Conservation (phyloP, 176 grass and related monocot species). For the Zoysia pacifica region DNA sequence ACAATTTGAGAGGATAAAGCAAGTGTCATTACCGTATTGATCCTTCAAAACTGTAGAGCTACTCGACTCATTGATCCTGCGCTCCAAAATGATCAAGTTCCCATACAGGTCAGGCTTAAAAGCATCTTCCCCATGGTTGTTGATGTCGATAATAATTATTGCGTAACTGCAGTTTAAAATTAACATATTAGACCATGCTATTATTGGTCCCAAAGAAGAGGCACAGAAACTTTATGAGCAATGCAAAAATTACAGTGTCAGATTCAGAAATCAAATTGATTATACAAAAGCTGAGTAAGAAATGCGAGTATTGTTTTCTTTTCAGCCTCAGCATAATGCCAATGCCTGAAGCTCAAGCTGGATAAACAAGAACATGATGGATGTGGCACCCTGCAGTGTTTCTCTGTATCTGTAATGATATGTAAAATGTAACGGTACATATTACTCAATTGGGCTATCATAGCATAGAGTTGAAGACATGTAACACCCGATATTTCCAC, state of each 20-base stretch:
- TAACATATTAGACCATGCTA: constrained; percentile 28
- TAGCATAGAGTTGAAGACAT: neutral
- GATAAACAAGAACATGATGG: neutral
- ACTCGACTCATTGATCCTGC: constrained; percentile 73
- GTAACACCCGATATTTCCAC: neutral
- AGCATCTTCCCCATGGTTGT: constrained; percentile 84
- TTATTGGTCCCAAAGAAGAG: constrained; percentile 18
- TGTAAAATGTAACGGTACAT: neutral
- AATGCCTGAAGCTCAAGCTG: neutral
- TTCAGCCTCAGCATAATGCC: neutral
- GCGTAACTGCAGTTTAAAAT: constrained; percentile 66
- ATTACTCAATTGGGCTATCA: neutral
- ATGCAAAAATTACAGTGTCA: neutral
- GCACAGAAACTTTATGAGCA: constrained; percentile 3
- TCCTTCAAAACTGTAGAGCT: constrained; percentile 75
- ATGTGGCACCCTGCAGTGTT: no score
- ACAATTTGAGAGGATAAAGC: constrained; percentile 11
- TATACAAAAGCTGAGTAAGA: neutral
- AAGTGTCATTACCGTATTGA: constrained; percentile 58
- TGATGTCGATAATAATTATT: constrained; percentile 66
- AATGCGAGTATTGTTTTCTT: neutral
- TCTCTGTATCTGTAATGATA: neutral
- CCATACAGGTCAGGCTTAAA: constrained; percentile 85
- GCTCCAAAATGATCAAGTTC: constrained; percentile 70
- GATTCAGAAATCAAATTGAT: neutral